A percentile compares a stretch with the other conserved stretches of the same genome.
Evolutionary conservation across 257 asterid genomes (phyloP).

Genomic region (Solanum megistacrolobum): DNA sequence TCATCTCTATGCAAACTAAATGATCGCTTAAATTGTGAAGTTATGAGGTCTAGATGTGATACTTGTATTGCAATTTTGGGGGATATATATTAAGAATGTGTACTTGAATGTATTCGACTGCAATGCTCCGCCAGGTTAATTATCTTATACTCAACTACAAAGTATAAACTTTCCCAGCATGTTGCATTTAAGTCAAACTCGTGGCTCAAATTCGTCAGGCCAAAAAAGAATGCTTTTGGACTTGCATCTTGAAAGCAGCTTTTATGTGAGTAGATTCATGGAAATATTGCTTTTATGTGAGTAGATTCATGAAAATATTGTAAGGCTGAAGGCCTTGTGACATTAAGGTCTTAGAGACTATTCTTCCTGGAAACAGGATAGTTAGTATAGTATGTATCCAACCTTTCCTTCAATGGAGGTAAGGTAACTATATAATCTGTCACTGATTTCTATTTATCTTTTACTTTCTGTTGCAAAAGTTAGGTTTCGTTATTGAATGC

Average conservation of each 20-base stretch:
- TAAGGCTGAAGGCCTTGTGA: not conserved
- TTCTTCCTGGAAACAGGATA: not conserved
- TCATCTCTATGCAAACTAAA: not conserved
- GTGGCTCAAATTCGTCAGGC: not conserved
- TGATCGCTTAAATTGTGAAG: not conserved
- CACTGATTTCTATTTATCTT: not conserved
- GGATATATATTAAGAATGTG: not conserved
- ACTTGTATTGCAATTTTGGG: not conserved
- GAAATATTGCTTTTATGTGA: not conserved
- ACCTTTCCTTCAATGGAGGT: not conserved
- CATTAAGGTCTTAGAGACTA: not conserved
- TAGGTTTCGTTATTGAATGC: not conserved
- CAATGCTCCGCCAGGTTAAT: not conserved
- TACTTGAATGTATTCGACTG: not conserved
- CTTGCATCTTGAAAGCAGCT: not conserved
- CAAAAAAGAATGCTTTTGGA: not conserved
- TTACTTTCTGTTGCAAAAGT: not conserved
- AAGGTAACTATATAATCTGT: not conserved
- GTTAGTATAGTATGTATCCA: not conserved
- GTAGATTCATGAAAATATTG: not conserved
- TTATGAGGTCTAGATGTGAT: not conserved
- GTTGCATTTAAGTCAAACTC: not conserved
- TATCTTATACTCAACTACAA: not conserved
- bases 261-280: not conserved
- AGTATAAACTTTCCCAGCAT: not conserved